These are phyloP conservation scores for Furcasterigmium furcatum DNA, from an alignment of 2,329 filamentous ascomycete genomes.

Conservation along the genomic window DNA sequence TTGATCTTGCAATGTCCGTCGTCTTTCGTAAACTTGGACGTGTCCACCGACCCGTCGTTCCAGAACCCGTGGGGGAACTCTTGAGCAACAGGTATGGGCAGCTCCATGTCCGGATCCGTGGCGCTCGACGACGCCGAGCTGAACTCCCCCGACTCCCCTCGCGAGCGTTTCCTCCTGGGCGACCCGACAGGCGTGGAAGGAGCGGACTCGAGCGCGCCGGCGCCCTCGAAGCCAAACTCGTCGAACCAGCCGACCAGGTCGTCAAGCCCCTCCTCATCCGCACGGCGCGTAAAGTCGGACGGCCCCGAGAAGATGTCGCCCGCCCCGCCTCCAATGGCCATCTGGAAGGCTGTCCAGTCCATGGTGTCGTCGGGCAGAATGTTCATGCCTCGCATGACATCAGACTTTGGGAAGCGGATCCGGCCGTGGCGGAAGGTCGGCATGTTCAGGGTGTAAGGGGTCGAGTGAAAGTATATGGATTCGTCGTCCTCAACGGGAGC, in stretches of 20 bases:
- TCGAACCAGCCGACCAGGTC: conserved; percentile 50
- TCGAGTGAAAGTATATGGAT: conserved; percentile 44
- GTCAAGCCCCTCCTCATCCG: conserved; percentile 42
- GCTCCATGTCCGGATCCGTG: conserved; percentile 25
- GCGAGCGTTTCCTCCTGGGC: neutral
- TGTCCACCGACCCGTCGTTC: conserved; percentile 25
- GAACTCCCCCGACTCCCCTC: neutral
- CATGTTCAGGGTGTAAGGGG: conserved; percentile 44
- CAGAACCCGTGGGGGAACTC: conserved; percentile 29
- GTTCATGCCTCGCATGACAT: conserved; percentile 34
- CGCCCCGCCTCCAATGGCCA: conserved; percentile 57
- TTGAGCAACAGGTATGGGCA: conserved; percentile 31
- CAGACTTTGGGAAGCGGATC: conserved; percentile 44
- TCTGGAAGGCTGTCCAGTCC: conserved; percentile 65
- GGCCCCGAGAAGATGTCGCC: conserved; percentile 46
- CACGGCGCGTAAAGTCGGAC: conserved; percentile 32
- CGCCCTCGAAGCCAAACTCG: conserved; percentile 42
- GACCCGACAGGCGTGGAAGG: neutral
- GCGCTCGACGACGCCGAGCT: conserved; percentile 8
- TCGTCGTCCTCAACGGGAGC: conserved; percentile 35
- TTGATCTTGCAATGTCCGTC: conserved; percentile 19
- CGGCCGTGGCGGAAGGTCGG: conserved; percentile 52
- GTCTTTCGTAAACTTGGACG: conserved; percentile 26
- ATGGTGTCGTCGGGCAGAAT: conserved; percentile 45
- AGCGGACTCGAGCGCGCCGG: conserved; percentile 33